phyloP scores from a whole-genome alignment of 1,284 basidiomycete genomes.

The Trametes versicolor region DNA sequence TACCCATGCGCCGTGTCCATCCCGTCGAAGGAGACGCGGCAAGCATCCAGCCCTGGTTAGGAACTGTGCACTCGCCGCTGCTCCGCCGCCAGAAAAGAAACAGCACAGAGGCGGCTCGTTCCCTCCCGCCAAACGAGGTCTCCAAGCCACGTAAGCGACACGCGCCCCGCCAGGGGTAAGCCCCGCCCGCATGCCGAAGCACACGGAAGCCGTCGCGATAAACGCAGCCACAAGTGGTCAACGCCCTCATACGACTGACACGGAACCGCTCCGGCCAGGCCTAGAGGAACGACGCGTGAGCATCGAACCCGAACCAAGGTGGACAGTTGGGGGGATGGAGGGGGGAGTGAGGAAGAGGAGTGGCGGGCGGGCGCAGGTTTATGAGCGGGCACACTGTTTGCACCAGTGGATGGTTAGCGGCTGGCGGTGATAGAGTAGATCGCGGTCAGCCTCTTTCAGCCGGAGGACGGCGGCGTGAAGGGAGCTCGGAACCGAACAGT shows the following conservation, averaged over 20 bases:
- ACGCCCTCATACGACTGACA: constrained; percentile 18
- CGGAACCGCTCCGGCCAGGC: constrained; percentile 1
- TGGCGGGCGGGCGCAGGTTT: neutral
- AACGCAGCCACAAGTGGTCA: neutral
- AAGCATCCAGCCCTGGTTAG: too few relatives aligned
- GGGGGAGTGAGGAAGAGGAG: neutral
- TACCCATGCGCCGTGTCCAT: too few relatives aligned
- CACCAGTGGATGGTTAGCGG: neutral
- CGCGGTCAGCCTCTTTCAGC: neutral
- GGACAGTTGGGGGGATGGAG: neutral
- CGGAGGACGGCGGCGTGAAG: neutral
- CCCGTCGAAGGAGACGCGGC: too few relatives aligned
- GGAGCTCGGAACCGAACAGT: too few relatives aligned
- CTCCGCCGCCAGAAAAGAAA: too few relatives aligned
- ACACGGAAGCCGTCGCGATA: constrained; percentile 21
- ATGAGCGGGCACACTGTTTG: constrained; percentile 1
- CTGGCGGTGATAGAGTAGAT: neutral
- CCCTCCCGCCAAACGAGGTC: too few relatives aligned
- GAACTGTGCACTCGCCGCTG: too few relatives aligned
- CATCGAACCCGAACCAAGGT: constrained; percentile 10
- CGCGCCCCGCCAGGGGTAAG: constrained; percentile 4
- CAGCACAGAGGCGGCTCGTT: too few relatives aligned
- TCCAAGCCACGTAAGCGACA: too few relatives aligned
- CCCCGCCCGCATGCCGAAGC: constrained; percentile 22
- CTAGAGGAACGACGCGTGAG: neutral